Evolutionary conservation across 305 asterid species (phyloP).

Genomic region (Lippia alba): DNA sequence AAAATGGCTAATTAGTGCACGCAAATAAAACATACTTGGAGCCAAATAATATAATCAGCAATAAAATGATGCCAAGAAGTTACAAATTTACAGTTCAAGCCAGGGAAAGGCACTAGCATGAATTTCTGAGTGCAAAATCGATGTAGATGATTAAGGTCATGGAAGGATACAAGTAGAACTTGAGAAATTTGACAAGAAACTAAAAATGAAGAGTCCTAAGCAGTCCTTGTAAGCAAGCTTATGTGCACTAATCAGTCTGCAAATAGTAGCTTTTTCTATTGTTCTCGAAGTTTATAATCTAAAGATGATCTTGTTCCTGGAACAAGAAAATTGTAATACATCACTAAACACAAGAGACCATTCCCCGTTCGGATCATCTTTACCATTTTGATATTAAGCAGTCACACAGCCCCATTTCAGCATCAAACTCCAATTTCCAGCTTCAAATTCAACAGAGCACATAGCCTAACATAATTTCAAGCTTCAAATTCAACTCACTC

Average conservation of each 20-base stretch:
- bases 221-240: constrained; percentile 7
- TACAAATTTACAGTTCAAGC: constrained; percentile 1
- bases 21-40: constrained; percentile 1
- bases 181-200: not conserved
- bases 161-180: not conserved
- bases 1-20: constrained; percentile 2
- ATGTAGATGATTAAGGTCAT: not conserved
- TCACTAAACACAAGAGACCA: not conserved
- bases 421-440: not conserved
- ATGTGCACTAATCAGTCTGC: not conserved
- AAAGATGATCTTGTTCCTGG: constrained; percentile 19
- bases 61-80: not conserved
- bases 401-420: not conserved
- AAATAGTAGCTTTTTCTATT: constrained; percentile 9
- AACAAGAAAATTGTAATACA: constrained; percentile 17
- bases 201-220: constrained; percentile 12
- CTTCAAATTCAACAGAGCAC: constrained; percentile 1
- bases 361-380: not conserved
- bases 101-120: constrained; percentile 13
- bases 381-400: constrained; percentile 7
- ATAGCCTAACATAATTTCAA: not conserved
- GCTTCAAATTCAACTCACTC: not conserved
- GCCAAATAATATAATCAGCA: constrained; percentile 1
- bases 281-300: not conserved
- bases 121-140: not conserved